Evolutionary conservation across 1,284 basidiomycete genomes (phyloP), one percentile per base, ranked within the genome.

Genomic region (Xanthoconium separans): DNA sequence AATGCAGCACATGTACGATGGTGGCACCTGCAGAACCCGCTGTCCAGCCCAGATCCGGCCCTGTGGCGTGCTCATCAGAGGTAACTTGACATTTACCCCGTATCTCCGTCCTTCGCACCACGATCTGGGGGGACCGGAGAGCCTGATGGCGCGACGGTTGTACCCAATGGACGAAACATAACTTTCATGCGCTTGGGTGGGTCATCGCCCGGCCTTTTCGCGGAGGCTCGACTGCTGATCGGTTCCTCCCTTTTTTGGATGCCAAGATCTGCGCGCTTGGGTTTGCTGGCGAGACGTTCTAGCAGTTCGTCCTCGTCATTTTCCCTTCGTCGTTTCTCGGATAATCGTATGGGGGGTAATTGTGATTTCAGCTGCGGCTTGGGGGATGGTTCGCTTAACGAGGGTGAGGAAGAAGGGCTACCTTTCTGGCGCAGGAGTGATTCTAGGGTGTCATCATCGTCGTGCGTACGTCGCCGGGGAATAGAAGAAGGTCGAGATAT

Each of bases 101-200:
- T 88, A 68, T 90, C 89, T 48, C 82, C 87, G 64, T 90, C 87
- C 72, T 91, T 91, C 57, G 77, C 77, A 61, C 81, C 78, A 61
- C 78, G 71, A 79, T 84, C 80, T 82, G 85, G 81, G 64, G 80
- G 76, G 34, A 73, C 65, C 15, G 73, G 63, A 10, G 75, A 70
- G 30, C 75, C 62, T 11, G 76, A 66, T 53, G 66, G 66, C 34
- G 47, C 24, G 36, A 49, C 41, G 13, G 57, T 53, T 44, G 77
- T 63, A 47, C 74, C 75, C n/a, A 75, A 70, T 13, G 76, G 70
- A 27, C 83, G 82, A 55, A 90, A 76, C 72, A 83, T 89, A 55
- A 92, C 74, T 73, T 89, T 90, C 64, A 92, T 81, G 72, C 89
- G 89, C 74, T 86, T 89, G 37, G 84, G 83, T 53, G 82, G 80